Base-by-base conservation (phyloP, 2,329 filamentous ascomycete species). In the Hypoxylon rubiginosum region DNA sequence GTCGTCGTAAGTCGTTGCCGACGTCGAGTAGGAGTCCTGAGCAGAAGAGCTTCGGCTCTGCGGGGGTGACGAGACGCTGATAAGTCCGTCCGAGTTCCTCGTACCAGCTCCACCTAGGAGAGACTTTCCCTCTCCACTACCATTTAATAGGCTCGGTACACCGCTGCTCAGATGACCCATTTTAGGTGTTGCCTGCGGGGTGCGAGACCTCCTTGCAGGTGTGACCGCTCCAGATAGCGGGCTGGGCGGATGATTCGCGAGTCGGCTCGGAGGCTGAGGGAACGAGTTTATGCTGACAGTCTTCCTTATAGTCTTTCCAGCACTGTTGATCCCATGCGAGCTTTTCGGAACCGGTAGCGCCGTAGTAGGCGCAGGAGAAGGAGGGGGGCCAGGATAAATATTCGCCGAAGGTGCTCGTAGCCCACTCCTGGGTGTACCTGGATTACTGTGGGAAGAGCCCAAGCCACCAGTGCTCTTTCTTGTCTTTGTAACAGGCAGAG, bases 241-340 rank as follows among this genome's bases (percentile, higher is more conserved):
- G 79, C 87, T 87, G 58, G 85, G 88, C 55, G 87, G 92, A 61
- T 89, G 82, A 80, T 85, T 93, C 72, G 82, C 82, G 51, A 83
- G 85, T 51, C 89, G 88, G 71, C 90, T 90, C 13, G 95, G 95
- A 13, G 95, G 95, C 70, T 97, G 92, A 30, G 95, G 95, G 75
- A 98, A 97, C 0, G 93, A 91, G 76, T 94, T 95, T 75, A 97
- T 97, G 84, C 94, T 97, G 74, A 97, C 91, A 0, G 92, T 92
- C 80, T 97, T 97, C 67, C 94, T 89, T 59, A 97, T 80, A 1
- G 90, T 88, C 78, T 90, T 94, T 26, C 89, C 88, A 4, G 87
- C 82, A 32, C 82, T 82, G 67, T 87, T 89, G 13, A 88, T 80
- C 36, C 82, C 83, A 8, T 88, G 84, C 5, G 84, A 79, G 1